These are phyloP conservation scores for Suhomyces faveliae DNA, from an alignment of 805 yeast species.

Conservation along the genomic window DNA sequence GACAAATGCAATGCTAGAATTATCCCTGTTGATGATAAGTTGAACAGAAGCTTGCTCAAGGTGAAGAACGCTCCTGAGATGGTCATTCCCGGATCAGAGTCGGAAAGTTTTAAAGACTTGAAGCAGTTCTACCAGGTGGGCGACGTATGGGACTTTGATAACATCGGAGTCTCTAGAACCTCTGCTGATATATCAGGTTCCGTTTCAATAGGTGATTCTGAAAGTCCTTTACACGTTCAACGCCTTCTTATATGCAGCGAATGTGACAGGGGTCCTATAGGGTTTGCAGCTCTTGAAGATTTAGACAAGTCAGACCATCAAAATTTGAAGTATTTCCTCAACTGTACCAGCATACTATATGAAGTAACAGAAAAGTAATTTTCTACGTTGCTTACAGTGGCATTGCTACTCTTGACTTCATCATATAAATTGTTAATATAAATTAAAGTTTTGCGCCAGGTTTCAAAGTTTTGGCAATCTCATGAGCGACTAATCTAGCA, in stretches of 20 bases:
- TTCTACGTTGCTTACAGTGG: neutral
- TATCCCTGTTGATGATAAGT: slow-evolving; percentile 17
- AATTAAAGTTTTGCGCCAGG: slow-evolving; percentile 6
- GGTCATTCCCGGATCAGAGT: slow-evolving; percentile 14
- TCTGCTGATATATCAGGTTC: slow-evolving; percentile 19
- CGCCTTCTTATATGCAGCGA: slow-evolving; percentile 68
- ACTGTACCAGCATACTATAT: slow-evolving; percentile 46
- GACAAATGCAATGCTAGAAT: slow-evolving; percentile 21
- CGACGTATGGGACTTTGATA: slow-evolving; percentile 79
- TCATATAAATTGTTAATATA: neutral
- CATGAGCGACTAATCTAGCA: slow-evolving; percentile 20
- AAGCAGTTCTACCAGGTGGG: slow-evolving; percentile 40
- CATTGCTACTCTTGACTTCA: neutral
- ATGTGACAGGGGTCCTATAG: slow-evolving; percentile 77
- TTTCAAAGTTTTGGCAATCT: slow-evolving; percentile 16
- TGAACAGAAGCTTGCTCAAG: slow-evolving; percentile 5
- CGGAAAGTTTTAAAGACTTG: neutral
- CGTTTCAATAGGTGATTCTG: slow-evolving; percentile 12
- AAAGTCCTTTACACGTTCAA: slow-evolving; percentile 34
- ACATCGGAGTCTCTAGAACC: slow-evolving; percentile 67
- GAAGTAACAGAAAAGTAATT: slow-evolving; percentile 16
- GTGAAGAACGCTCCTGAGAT: slow-evolving; percentile 28
- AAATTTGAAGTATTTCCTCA: slow-evolving; percentile 43
- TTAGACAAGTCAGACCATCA: slow-evolving; percentile 32
- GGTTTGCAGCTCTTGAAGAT: slow-evolving; percentile 52